Percentiles rank a stretch among this genome's conserved stretches.
Conservation (phyloP, 1,139 yeast species). For the Yamadazyma sp. region DNA sequence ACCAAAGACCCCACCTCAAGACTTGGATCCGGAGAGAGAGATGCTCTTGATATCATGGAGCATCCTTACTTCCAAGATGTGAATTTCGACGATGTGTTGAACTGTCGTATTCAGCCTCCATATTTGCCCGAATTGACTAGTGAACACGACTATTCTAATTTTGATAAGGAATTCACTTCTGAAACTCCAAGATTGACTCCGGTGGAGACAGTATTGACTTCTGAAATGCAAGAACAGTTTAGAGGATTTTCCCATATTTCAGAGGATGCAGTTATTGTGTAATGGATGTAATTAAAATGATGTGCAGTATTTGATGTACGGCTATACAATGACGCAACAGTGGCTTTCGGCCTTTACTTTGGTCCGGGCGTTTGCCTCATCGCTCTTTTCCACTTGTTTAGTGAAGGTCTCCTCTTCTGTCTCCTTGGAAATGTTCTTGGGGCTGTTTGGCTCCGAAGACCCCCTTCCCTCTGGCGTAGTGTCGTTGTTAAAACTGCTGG, state of each 20-base stretch:
- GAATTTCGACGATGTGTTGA: constrained; percentile 81
- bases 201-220: constrained; percentile 81
- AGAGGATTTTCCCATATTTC: constrained; percentile 92
- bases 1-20: constrained; percentile 86
- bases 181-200: constrained; percentile 97
- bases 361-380: background rate
- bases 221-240: constrained; percentile 93
- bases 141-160: constrained; percentile 89
- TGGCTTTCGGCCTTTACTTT: background rate
- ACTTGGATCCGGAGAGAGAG: constrained; percentile 82
- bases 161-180: constrained; percentile 91
- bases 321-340: constrained; percentile 3
- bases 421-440: too few relatives aligned
- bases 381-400: too few relatives aligned
- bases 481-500: background rate
- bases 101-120: constrained; percentile 80
- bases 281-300: constrained; percentile 6
- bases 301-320: background rate
- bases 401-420: background rate
- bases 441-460: too few relatives aligned
- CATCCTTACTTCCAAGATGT: constrained; percentile 92
- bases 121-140: constrained; percentile 76
- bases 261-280: constrained; percentile 56
- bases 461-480: background rate
- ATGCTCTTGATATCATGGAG: constrained; percentile 91